phyloP scores from a whole-genome alignment of 1,284 basidiomycete species.

The Laetiporus sulphureus region DNA sequence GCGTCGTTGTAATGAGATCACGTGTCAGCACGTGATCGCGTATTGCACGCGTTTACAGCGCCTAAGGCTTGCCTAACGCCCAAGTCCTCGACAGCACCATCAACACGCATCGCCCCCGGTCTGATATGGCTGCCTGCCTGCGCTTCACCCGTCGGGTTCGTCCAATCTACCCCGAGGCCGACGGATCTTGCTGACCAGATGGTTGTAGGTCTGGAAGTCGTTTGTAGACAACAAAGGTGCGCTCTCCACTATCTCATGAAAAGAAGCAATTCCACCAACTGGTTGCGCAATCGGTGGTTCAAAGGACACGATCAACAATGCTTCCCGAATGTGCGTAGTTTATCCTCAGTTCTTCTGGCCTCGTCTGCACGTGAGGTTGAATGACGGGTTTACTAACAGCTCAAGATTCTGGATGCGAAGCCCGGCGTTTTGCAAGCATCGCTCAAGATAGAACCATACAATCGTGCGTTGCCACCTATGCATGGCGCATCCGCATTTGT shows the following conservation, averaged over 20 bases:
- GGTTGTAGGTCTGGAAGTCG: conserved; percentile 74
- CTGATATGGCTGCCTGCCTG: conserved; percentile 64
- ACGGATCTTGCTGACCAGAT: conserved; percentile 1
- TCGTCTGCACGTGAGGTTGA: conserved; percentile 1
- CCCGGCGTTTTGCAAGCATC: conserved; percentile 64
- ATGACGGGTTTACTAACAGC: conserved; percentile 31
- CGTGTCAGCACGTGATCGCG: too few relatives aligned
- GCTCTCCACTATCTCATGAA: conserved; percentile 4
- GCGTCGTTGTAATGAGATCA: too few relatives aligned
- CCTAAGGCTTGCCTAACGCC: too few relatives aligned
- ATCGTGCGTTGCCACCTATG: conserved; percentile 50
- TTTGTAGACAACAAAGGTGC: conserved; percentile 70
- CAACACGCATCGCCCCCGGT: too few relatives aligned
- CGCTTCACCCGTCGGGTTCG: conserved; percentile 57
- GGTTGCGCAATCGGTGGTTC: neutral
- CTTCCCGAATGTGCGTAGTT: conserved; percentile 60
- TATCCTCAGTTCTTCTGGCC: neutral
- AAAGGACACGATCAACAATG: conserved; percentile 72
- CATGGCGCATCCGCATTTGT: too few relatives aligned
- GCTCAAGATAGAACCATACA: conserved; percentile 65
- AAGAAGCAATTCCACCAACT: neutral
- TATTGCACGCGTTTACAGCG: too few relatives aligned
- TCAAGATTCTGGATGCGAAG: conserved; percentile 53
- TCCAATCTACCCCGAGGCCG: neutral
- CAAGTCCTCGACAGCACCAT: too few relatives aligned